These are phyloP conservation scores for Rusavskia elegans DNA, from an alignment of 495 filamentous ascomycete genomes.

Conservation along the genomic window DNA sequence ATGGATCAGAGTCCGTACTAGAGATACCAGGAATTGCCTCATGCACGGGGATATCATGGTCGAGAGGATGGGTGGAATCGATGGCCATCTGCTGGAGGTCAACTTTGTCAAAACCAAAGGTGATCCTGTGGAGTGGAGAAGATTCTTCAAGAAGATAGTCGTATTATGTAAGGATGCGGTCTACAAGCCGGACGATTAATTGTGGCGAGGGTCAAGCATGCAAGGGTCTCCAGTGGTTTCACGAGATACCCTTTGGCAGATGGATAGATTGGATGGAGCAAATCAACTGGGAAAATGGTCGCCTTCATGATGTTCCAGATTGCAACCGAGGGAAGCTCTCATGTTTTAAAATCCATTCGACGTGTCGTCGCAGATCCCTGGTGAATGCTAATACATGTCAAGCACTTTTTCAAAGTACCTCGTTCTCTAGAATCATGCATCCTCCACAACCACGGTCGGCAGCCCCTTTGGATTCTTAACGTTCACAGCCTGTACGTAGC, in stretches of 20 bases:
- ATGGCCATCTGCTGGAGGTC: constrained; percentile 57
- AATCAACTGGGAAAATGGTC: too few relatives aligned
- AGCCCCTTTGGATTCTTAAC: constrained; percentile 98
- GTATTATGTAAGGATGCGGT: constrained; percentile 73
- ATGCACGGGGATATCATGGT: constrained; percentile 74
- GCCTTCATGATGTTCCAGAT: too few relatives aligned
- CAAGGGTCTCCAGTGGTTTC: background rate
- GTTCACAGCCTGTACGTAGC: constrained; percentile 97
- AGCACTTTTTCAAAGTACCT: background rate
- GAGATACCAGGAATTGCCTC: constrained; percentile 64
- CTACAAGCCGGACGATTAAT: constrained; percentile 27
- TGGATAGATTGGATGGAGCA: background rate
- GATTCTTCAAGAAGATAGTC: constrained; percentile 89
- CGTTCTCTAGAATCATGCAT: constrained; percentile 22
- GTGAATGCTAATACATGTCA: background rate
- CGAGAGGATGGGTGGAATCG: constrained; percentile 43
- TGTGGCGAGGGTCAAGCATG: constrained; percentile 1
- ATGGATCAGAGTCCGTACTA: constrained; percentile 49
- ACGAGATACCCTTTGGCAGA: background rate
- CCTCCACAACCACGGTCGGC: constrained; percentile 62
- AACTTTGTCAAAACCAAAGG: constrained; percentile 89
- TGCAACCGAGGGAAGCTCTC: too few relatives aligned
- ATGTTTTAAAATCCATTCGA: too few relatives aligned
- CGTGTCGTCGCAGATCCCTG: background rate
- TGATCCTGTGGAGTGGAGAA: constrained; percentile 90